Conservation (phyloP, 352 stramenopile genomes). For the Elongisporangium prolatum region DNA sequence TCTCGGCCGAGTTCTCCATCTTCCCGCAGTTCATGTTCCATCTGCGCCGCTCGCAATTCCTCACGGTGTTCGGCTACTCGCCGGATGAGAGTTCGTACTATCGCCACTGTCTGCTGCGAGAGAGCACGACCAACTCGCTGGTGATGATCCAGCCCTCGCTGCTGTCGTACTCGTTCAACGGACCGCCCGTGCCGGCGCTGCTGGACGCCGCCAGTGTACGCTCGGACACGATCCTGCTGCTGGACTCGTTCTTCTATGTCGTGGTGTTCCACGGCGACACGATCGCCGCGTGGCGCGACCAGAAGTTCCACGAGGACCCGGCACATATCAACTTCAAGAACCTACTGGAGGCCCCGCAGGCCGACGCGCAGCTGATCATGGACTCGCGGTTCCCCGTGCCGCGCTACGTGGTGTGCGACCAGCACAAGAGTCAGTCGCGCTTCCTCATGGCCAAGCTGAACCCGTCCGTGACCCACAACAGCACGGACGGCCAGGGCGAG, state of each 20-base stretch:
- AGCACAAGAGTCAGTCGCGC: conserved; percentile 98
- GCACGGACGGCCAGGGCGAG: conserved; percentile 90
- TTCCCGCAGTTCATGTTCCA: conserved; percentile 99
- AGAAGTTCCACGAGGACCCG: conserved; percentile 93
- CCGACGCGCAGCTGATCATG: conserved; percentile 99
- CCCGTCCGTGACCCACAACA: conserved; percentile 96
- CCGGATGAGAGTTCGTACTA: conserved; percentile 99
- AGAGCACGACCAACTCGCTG: conserved; percentile 98
- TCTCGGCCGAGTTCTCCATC: conserved; percentile 97
- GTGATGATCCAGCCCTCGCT: conserved; percentile 99
- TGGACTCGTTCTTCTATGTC: conserved; percentile 99
- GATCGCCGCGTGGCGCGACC: conserved; percentile 98
- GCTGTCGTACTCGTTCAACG: conserved; percentile 96
- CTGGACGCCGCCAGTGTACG: conserved; percentile 91
- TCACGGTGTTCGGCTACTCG: conserved; percentile 99
- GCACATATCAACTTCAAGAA: conserved; percentile 98
- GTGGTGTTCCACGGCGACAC: conserved; percentile 99
- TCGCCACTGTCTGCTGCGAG: conserved; percentile 90
- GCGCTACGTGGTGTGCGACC: conserved; percentile 99
- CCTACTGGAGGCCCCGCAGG: conserved; percentile 96
- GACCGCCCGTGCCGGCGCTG: conserved; percentile 86
- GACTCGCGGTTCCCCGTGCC: conserved; percentile 98
- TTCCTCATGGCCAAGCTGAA: conserved; percentile 99
- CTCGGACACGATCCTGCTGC: conserved; percentile 97
- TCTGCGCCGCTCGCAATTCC: conserved; percentile 97